Conservation (phyloP, 805 yeast species). For the Lipomyces mesembrius region DNA sequence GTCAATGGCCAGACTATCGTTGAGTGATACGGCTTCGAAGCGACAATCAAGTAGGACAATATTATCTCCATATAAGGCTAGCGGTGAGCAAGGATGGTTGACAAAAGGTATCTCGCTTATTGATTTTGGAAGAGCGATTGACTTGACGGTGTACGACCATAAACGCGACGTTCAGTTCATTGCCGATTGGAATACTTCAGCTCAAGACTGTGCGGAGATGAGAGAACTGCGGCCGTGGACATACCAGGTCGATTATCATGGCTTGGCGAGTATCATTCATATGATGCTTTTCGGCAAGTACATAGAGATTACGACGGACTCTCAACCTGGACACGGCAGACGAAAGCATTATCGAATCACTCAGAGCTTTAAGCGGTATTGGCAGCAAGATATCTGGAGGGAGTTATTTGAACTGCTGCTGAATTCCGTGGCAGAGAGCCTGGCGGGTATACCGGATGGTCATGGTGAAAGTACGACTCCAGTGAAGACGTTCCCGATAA, state of each 20-base stretch:
- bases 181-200: conserved; percentile 63
- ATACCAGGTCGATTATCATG: conserved; percentile 81
- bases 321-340: conserved; percentile 16
- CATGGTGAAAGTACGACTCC: conserved; percentile 18
- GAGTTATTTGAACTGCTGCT: conserved; percentile 65
- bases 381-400: conserved; percentile 76
- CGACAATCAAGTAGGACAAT: not conserved
- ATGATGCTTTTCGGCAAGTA: conserved; percentile 71
- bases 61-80: conserved; percentile 42
- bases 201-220: conserved; percentile 77
- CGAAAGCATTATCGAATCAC: conserved; percentile 46
- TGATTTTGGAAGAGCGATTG: conserved; percentile 84
- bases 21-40: conserved; percentile 9
- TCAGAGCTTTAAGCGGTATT: conserved; percentile 65
- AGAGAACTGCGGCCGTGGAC: conserved; percentile 65
- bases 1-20: conserved; percentile 27
- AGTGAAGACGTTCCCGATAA: conserved; percentile 50
- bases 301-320: conserved; percentile 48
- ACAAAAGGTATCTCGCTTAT: conserved; percentile 64
- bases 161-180: conserved; percentile 55
- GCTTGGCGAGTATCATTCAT: conserved; percentile 76
- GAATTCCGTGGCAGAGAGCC: conserved; percentile 55
- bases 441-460: not conserved
- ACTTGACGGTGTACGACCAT: conserved; percentile 59
- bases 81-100: conserved; percentile 54